Percentiles rank a stretch among this genome's conserved stretches.
These are phyloP conservation scores for Talaromyces adpressus DNA, from an alignment of 495 filamentous ascomycete genomes.

Conservation along the genomic window DNA sequence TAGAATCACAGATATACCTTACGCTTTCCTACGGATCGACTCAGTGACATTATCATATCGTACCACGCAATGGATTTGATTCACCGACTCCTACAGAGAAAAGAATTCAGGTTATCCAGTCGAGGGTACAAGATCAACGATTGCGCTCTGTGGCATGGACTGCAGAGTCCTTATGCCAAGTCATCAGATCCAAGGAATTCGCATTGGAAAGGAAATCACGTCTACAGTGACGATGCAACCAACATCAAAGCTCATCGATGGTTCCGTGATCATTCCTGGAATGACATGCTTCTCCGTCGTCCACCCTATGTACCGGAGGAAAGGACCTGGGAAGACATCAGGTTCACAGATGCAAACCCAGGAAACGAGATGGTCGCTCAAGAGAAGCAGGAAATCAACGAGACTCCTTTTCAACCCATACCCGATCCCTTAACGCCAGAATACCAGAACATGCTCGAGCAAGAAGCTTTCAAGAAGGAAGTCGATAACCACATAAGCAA, in stretches of 20 bases:
- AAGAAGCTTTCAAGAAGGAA: slow-evolving; percentile 6
- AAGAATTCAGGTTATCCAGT: slow-evolving; percentile 66
- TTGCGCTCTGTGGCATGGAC: slow-evolving; percentile 5
- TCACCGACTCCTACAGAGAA: slow-evolving; percentile 65
- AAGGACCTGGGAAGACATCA: slow-evolving; percentile 66
- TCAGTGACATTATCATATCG: slow-evolving; percentile 44
- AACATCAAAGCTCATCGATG: slow-evolving; percentile 74
- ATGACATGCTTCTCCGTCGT: slow-evolving; percentile 52
- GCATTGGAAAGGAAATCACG: slow-evolving; percentile 46
- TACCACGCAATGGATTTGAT: slow-evolving; percentile 68
- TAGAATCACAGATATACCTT: slow-evolving; percentile 47
- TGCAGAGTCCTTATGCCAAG: slow-evolving; percentile 7
- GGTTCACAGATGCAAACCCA: slow-evolving; percentile 68
- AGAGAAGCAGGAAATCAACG: neutral
- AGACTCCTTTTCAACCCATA: neutral
- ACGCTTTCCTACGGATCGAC: slow-evolving; percentile 55
- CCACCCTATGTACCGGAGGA: slow-evolving; percentile 77
- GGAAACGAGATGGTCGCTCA: neutral
- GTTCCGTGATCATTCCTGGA: slow-evolving; percentile 64
- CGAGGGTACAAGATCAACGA: slow-evolving; percentile 64
- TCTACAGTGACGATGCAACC: slow-evolving; percentile 70
- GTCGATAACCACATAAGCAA: neutral
- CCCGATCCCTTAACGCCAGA: neutral
- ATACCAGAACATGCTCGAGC: neutral
- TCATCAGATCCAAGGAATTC: slow-evolving; percentile 19